Conservation (phyloP, 2,329 filamentous ascomycete species). For the Chaetomiaceae sp. region DNA sequence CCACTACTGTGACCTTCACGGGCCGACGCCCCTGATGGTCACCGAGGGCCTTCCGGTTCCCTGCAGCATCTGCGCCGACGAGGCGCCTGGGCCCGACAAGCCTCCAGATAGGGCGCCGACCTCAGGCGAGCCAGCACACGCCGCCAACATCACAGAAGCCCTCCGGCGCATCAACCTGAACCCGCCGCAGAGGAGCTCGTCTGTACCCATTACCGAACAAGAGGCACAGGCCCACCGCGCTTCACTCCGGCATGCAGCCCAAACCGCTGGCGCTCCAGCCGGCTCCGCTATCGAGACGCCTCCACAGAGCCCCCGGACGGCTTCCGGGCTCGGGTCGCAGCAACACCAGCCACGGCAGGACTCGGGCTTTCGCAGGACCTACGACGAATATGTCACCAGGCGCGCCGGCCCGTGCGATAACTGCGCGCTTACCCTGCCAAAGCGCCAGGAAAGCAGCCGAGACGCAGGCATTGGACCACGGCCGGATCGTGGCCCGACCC, state of each 20-base stretch:
- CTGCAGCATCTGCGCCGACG: conserved; percentile 56
- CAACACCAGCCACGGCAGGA: conserved; percentile 43
- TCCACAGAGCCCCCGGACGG: conserved; percentile 50
- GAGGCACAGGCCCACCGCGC: conserved; percentile 42
- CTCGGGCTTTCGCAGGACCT: conserved; percentile 58
- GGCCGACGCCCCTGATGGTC: conserved; percentile 65
- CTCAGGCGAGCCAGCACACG: conserved; percentile 32
- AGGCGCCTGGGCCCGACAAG: conserved; percentile 32
- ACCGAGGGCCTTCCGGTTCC: conserved; percentile 61
- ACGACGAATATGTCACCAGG: conserved; percentile 61
- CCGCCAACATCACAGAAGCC: conserved; percentile 41
- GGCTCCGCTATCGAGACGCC: conserved; percentile 50
- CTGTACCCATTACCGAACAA: conserved; percentile 41
- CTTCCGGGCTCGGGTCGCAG: conserved; percentile 30
- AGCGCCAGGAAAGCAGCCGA: conserved; percentile 37
- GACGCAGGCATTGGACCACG: conserved; percentile 37
- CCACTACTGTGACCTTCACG: conserved; percentile 67
- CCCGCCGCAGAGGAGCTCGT: conserved; percentile 38
- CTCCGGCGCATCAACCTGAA: conserved; percentile 45
- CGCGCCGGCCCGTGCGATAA: conserved; percentile 63
- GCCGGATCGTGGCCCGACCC: conserved; percentile 41
- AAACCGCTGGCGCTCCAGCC: conserved; percentile 27
- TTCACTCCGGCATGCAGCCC: conserved; percentile 38
- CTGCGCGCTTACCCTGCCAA: conserved; percentile 62
- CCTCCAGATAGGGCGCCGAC: conserved; percentile 40